A percentile compares a stretch with the other conserved stretches of the same genome.
These are phyloP conservation scores for Fraxinus pennsylvanica DNA, from an alignment of 257 asterid genomes.

Conservation along the genomic window DNA sequence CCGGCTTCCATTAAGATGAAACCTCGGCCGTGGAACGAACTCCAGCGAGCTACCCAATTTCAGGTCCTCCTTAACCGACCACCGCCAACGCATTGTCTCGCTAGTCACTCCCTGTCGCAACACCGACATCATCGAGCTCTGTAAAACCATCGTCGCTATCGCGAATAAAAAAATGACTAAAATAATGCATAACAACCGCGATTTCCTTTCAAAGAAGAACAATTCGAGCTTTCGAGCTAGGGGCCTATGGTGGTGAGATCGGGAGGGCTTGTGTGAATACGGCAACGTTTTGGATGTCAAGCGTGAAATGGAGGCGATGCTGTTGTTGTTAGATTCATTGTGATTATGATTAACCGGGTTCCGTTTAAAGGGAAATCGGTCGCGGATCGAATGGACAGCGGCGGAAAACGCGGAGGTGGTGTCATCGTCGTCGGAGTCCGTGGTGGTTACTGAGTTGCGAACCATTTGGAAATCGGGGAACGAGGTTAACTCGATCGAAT, in stretches of 20 bases:
- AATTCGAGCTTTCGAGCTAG: slow-evolving; percentile 43
- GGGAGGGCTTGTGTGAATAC: slow-evolving; percentile 47
- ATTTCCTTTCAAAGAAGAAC: slow-evolving; percentile 50
- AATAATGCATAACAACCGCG: slow-evolving; percentile 61
- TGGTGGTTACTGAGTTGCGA: slow-evolving; percentile 41
- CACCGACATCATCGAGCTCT: slow-evolving; percentile 78
- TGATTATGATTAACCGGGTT: slow-evolving; percentile 14
- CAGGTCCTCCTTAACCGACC: slow-evolving; percentile 71
- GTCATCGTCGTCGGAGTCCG: slow-evolving; percentile 48
- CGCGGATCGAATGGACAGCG: slow-evolving; percentile 78
- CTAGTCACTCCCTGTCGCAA: slow-evolving; percentile 59
- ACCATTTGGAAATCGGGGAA: slow-evolving; percentile 36
- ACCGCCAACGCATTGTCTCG: slow-evolving; percentile 65
- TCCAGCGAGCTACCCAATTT: slow-evolving; percentile 76
- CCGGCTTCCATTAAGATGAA: slow-evolving; percentile 44
- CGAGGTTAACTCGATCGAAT: not conserved
- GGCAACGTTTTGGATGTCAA: slow-evolving; percentile 46
- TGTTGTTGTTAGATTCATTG: slow-evolving; percentile 22
- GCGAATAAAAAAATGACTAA: slow-evolving; percentile 63
- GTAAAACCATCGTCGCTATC: slow-evolving; percentile 79
- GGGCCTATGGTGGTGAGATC: slow-evolving; percentile 68
- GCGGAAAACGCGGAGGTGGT: slow-evolving; percentile 30
- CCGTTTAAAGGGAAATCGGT: slow-evolving; percentile 74
- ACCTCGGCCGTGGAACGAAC: slow-evolving; percentile 51
- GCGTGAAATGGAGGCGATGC: slow-evolving; percentile 23